Conservation (phyloP, 2,329 filamentous ascomycete genomes). For the Mariannaea elegans region DNA sequence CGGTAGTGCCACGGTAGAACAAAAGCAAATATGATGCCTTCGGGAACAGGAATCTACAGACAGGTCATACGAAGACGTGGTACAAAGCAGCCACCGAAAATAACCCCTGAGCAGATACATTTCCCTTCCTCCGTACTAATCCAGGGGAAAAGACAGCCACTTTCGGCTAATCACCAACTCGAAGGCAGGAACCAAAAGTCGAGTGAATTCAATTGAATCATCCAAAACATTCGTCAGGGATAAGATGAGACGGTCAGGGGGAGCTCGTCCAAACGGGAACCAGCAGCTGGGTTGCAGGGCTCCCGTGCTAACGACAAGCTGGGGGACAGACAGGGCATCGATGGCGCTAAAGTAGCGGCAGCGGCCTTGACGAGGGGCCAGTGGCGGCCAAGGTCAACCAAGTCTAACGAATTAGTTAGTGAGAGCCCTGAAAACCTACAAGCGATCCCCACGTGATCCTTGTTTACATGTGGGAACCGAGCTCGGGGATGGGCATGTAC, state of each 20-base stretch:
- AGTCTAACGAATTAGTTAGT: background rate
- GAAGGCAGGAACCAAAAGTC: background rate
- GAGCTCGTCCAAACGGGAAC: background rate
- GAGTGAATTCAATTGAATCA: background rate
- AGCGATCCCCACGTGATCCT: conserved; percentile 15
- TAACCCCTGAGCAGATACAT: too few species aligned
- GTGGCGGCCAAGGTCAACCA: background rate
- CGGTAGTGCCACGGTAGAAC: too few species aligned
- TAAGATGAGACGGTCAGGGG: conserved; percentile 15
- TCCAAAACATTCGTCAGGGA: background rate
- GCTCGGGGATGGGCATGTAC: conserved; percentile 5
- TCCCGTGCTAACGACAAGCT: background rate
- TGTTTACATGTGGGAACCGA: conserved; percentile 16
- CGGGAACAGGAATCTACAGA: too few species aligned
- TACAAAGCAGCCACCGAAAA: too few species aligned
- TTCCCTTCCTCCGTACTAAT: too few species aligned
- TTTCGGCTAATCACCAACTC: background rate
- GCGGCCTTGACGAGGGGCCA: conserved; percentile 2
- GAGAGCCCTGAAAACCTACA: background rate
- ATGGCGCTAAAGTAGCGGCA: conserved; percentile 7
- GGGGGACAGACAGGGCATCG: background rate
- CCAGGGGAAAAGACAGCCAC: background rate
- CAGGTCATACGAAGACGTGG: too few species aligned
- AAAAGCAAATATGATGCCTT: too few species aligned
- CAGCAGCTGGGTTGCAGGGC: conserved; percentile 11